Evolutionary conservation across 2,329 filamentous ascomycete species (phyloP).

Genomic region (Pestalotiopsis sp.): DNA sequence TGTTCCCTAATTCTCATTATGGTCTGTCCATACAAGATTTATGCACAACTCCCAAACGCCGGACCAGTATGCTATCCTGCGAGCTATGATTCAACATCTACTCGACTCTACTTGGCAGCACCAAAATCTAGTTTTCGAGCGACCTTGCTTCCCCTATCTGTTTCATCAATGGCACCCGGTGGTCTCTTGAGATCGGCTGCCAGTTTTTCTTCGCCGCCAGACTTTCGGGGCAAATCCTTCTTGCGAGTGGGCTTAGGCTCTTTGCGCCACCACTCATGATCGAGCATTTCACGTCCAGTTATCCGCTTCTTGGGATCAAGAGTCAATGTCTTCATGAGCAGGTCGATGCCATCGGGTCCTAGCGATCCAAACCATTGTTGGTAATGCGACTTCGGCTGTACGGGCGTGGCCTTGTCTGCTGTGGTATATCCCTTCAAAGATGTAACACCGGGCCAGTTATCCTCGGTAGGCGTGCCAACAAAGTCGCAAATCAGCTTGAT

Average conservation of each 20-base stretch:
- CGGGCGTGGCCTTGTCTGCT: slow-evolving; percentile 58
- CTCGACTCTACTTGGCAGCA: slow-evolving; percentile 37
- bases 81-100: background rate
- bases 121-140: slow-evolving; percentile 84
- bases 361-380: slow-evolving; percentile 77
- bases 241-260: slow-evolving; percentile 84
- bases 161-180: slow-evolving; percentile 70
- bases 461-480: slow-evolving; percentile 89
- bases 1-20: background rate
- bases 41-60: slow-evolving; percentile 22
- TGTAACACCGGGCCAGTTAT: slow-evolving; percentile 92
- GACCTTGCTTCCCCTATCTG: slow-evolving; percentile 70
- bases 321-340: slow-evolving; percentile 82
- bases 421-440: slow-evolving; percentile 81
- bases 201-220: slow-evolving; percentile 73
- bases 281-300: slow-evolving; percentile 75
- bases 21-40: background rate
- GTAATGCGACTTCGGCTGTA: slow-evolving; percentile 74
- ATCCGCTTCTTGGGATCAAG: slow-evolving; percentile 87
- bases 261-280: slow-evolving; percentile 83
- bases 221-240: slow-evolving; percentile 79
- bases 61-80: slow-evolving; percentile 17
- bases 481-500: slow-evolving; percentile 81
- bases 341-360: slow-evolving; percentile 81
- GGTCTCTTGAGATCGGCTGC: slow-evolving; percentile 81